A percentile compares a stretch with the other conserved stretches of the same genome.
These are phyloP conservation scores for Dimocarpus longan DNA, from an alignment of 345 rosid genomes.

Conservation along the genomic window DNA sequence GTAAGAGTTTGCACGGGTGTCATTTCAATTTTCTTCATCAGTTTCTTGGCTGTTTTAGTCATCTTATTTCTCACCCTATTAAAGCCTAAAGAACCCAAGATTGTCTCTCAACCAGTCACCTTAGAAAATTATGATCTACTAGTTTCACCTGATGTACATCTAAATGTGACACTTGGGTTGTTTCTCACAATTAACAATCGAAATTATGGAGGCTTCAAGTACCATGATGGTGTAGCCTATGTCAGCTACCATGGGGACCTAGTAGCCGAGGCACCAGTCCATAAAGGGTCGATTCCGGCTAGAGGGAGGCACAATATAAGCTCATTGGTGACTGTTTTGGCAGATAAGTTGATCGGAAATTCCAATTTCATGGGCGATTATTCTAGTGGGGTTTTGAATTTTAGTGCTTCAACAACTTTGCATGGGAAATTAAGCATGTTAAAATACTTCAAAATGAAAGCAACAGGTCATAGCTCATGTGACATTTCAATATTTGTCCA, in stretches of 20 bases:
- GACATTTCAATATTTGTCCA: slow-evolving; percentile 5
- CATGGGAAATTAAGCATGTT: slow-evolving; percentile 36
- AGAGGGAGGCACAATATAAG: slow-evolving; percentile 31
- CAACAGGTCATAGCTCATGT: slow-evolving; percentile 29
- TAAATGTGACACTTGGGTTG: slow-evolving; percentile 35
- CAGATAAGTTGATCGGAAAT: slow-evolving; percentile 23
- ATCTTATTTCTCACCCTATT: slow-evolving; percentile 36
- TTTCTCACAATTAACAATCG: slow-evolving; percentile 34
- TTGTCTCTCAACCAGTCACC: slow-evolving; percentile 27
- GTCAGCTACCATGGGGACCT: slow-evolving; percentile 25
- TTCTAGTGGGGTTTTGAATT: slow-evolving; percentile 21
- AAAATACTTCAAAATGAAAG: slow-evolving; percentile 35
- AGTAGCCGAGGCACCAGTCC: slow-evolving; percentile 32
- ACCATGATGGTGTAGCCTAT: slow-evolving; percentile 26
- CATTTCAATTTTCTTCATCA: slow-evolving; percentile 20
- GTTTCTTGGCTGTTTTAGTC: not conserved
- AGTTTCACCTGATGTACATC: not conserved
- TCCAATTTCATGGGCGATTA: slow-evolving; percentile 17
- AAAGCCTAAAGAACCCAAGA: slow-evolving; percentile 41
- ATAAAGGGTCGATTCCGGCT: slow-evolving; percentile 30
- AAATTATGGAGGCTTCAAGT: slow-evolving; percentile 43
- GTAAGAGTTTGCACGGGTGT: slow-evolving; percentile 24
- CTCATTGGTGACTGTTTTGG: slow-evolving; percentile 25
- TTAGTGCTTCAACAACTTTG: slow-evolving; percentile 35
- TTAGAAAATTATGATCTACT: not conserved